Conservation (phyloP, 129 eudicot genomes). For the carrot (Daucus carota) region DNA sequence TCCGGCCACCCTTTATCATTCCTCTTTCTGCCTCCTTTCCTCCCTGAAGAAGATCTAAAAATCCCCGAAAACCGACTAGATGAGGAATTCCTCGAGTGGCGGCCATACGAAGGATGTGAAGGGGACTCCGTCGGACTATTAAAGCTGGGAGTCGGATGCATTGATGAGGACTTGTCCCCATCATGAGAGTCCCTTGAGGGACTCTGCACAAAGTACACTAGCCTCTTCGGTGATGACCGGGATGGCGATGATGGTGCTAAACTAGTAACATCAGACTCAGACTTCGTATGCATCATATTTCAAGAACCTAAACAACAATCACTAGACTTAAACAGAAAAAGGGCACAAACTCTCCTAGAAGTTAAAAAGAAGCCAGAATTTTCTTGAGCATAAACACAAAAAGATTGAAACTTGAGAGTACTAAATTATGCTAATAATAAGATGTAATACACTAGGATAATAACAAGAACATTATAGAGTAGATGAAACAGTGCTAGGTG, state of each 20-base stretch:
- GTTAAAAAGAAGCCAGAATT: not conserved
- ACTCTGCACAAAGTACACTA: conserved; percentile 83
- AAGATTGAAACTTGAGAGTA: not conserved
- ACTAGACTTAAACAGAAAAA: conserved; percentile 1
- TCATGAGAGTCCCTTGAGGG: conserved; percentile 97
- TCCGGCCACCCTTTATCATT: conserved; percentile 99
- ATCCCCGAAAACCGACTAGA: conserved; percentile 93
- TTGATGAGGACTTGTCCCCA: conserved; percentile 83
- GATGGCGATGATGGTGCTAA: conserved; percentile 91
- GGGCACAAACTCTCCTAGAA: conserved; percentile 1
- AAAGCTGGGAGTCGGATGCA: conserved; percentile 84
- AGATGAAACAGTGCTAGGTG: not conserved
- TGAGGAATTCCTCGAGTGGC: conserved; percentile 92
- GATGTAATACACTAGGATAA: not conserved
- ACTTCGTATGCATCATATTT: conserved; percentile 74
- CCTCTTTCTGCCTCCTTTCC: conserved; percentile 65
- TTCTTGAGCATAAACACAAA: not conserved
- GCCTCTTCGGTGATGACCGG: conserved; percentile 66
- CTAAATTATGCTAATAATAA: not conserved
- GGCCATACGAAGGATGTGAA: conserved; percentile 83
- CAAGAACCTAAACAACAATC: conserved; percentile 3
- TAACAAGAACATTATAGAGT: not conserved
- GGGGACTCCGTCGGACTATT: conserved; percentile 91
- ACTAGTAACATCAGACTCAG: conserved; percentile 91
- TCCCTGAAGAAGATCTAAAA: conserved; percentile 82